Evolutionary conservation across 2,329 filamentous ascomycete species (phyloP).

Genomic region (Phialophora macrospora): DNA sequence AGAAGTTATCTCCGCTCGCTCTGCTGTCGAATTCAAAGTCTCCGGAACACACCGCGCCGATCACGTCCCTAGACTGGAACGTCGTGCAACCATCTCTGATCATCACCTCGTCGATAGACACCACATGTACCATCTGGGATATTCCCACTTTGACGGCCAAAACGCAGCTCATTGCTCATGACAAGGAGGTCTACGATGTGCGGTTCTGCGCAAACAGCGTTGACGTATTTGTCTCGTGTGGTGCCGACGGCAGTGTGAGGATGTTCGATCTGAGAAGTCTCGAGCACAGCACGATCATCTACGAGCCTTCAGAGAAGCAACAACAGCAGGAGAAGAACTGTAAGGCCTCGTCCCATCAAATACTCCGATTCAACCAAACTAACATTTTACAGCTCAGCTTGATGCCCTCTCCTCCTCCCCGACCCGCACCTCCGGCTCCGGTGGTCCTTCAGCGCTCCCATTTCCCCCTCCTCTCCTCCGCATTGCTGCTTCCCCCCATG

Average conservation of each 20-base stretch:
- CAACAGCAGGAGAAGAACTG: conserved; percentile 61
- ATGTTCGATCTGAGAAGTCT: conserved; percentile 98
- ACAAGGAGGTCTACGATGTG: conserved; percentile 98
- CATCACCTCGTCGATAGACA: conserved; percentile 98
- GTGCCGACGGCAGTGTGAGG: conserved; percentile 93
- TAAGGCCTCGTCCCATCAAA: conserved; percentile 66
- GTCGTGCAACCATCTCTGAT: conserved; percentile 95
- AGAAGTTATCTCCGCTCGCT: conserved; percentile 88
- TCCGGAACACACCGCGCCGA: conserved; percentile 92
- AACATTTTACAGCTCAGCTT: conserved; percentile 27
- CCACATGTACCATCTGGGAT: conserved; percentile 99
- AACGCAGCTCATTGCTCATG: conserved; percentile 96
- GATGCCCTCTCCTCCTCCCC: conserved; percentile 36
- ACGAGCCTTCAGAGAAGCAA: conserved; percentile 90
- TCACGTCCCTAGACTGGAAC: conserved; percentile 98
- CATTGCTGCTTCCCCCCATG: conserved; percentile 74
- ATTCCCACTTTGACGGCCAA: conserved; percentile 97
- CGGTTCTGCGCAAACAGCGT: conserved; percentile 93
- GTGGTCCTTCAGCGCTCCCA: conserved; percentile 34
- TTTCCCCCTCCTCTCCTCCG: conserved; percentile 71
- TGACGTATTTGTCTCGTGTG: conserved; percentile 98
- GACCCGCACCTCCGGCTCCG: conserved; percentile 27
- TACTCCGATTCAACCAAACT: conserved; percentile 27
- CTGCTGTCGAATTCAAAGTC: conserved; percentile 97
- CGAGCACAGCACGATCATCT: conserved; percentile 98